phyloP scores from a whole-genome alignment of 345 rosid genomes.

The Salix dunnii region DNA sequence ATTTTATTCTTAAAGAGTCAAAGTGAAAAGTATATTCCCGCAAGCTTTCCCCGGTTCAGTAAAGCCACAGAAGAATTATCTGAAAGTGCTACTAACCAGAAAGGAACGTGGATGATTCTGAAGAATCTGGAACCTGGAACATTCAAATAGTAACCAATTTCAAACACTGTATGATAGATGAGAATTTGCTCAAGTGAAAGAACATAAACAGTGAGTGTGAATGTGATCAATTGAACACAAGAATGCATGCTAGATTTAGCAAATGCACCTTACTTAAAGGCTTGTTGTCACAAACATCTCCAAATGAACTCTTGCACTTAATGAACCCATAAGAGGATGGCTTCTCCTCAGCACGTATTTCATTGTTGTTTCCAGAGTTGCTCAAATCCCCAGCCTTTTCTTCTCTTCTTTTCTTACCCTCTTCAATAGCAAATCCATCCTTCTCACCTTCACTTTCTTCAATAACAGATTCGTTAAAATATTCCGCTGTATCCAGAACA shows the following conservation, averaged over 20 bases:
- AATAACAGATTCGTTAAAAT: slow-evolving; percentile 18
- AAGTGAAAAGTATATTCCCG: not conserved
- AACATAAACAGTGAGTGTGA: not conserved
- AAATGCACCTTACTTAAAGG: slow-evolving; percentile 17
- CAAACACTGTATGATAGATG: not conserved
- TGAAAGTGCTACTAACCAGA: slow-evolving; percentile 15
- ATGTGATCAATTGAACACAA: too few relatives aligned
- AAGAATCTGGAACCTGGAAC: slow-evolving; percentile 16
- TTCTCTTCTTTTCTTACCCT: slow-evolving; percentile 1
- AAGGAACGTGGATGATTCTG: slow-evolving; percentile 2
- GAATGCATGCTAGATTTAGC: not conserved
- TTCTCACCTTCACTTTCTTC: slow-evolving; percentile 28
- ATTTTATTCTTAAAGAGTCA: not conserved
- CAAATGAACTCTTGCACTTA: not conserved
- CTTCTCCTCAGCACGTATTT: not conserved
- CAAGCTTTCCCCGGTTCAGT: not conserved
- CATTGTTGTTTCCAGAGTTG: slow-evolving; percentile 2
- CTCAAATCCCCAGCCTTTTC: slow-evolving; percentile 12
- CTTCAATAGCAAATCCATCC: slow-evolving; percentile 15
- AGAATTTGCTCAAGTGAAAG: not conserved
- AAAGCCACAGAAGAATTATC: not conserved
- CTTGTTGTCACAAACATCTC: not conserved
- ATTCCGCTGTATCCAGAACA: slow-evolving; percentile 38
- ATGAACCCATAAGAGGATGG: not conserved
- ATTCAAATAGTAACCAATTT: not conserved